These are phyloP conservation scores for Pisolithus marmoratus DNA, from an alignment of 768 basidiomycete species.

Conservation along the genomic window DNA sequence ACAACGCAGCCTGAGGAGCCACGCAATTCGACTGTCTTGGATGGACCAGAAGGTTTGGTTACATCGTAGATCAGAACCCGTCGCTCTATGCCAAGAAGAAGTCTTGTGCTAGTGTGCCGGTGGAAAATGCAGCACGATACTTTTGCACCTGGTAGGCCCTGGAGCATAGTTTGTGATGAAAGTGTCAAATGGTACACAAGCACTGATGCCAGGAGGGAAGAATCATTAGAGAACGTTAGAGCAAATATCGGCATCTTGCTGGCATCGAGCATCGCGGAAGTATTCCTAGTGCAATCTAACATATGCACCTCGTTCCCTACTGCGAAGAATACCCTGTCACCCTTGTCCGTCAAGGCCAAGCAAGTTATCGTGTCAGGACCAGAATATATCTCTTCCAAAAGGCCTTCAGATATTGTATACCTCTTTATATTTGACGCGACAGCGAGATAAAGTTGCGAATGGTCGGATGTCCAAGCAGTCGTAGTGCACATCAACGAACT, in stretches of 20 bases:
- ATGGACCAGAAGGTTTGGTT: slow-evolving; percentile 48
- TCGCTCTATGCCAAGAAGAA: slow-evolving; percentile 49
- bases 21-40: slow-evolving; percentile 45
- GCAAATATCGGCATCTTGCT: slow-evolving; percentile 48
- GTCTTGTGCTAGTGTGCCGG: slow-evolving; percentile 51
- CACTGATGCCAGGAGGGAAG: slow-evolving; percentile 50
- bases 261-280: slow-evolving; percentile 40
- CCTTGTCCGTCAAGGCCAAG: slow-evolving; percentile 30
- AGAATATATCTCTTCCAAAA: slow-evolving; percentile 39
- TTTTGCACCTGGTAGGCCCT: slow-evolving; percentile 41
- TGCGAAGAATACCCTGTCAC: slow-evolving; percentile 43
- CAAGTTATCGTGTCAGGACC: slow-evolving; percentile 23
- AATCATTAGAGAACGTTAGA: slow-evolving; percentile 56
- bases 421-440: slow-evolving; percentile 42
- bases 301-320: slow-evolving; percentile 41
- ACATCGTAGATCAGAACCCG: slow-evolving; percentile 61
- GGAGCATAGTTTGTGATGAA: slow-evolving; percentile 48
- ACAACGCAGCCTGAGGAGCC: slow-evolving; percentile 45
- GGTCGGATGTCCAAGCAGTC: slow-evolving; percentile 53
- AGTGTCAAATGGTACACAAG: slow-evolving; percentile 57
- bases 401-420: slow-evolving; percentile 45
- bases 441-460: slow-evolving; percentile 48
- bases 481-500: slow-evolving; percentile 20
- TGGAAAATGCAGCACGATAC: slow-evolving; percentile 55
- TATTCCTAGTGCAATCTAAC: slow-evolving; percentile 37